Conservation (phyloP, 768 basidiomycete species). For the Boletus rufocinnamomeus region DNA sequence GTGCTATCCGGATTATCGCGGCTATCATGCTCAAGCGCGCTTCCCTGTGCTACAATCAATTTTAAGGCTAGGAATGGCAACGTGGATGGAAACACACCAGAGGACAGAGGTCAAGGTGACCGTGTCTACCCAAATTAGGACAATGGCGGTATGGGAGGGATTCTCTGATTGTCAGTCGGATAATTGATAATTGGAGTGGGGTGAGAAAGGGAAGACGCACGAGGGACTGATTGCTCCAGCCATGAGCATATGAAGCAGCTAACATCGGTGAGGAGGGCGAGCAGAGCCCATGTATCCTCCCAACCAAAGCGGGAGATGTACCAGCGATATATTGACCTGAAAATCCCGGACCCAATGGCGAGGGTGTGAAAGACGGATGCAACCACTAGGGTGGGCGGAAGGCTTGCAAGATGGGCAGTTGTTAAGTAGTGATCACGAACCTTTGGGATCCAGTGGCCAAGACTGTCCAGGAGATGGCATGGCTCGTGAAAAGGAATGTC, state of each 20-base stretch:
- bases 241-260: conserved; percentile 7
- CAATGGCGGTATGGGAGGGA: background rate
- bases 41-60: conserved; percentile 5
- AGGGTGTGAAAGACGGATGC: conserved; percentile 13
- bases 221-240: conserved; percentile 4
- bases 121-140: conserved; percentile 8
- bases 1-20: conserved; percentile 9
- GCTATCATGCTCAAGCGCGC: conserved; percentile 23
- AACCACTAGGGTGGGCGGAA: background rate
- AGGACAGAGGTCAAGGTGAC: conserved; percentile 7
- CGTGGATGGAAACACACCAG: conserved; percentile 8
- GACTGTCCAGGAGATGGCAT: conserved; percentile 22
- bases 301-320: conserved; percentile 19
- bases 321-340: conserved; percentile 17
- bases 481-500: background rate
- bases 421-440: conserved; percentile 1
- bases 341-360: conserved; percentile 14
- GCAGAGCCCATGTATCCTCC: conserved; percentile 19
- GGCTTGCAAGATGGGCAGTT: background rate
- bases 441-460: conserved; percentile 18
- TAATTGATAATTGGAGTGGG: background rate
- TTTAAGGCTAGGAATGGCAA: background rate
- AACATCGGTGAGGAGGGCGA: conserved; percentile 20
- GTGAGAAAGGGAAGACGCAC: conserved; percentile 1
- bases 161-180: background rate